Conservation (phyloP, 495 filamentous ascomycete genomes). For the Cladorrhinum samala region DNA sequence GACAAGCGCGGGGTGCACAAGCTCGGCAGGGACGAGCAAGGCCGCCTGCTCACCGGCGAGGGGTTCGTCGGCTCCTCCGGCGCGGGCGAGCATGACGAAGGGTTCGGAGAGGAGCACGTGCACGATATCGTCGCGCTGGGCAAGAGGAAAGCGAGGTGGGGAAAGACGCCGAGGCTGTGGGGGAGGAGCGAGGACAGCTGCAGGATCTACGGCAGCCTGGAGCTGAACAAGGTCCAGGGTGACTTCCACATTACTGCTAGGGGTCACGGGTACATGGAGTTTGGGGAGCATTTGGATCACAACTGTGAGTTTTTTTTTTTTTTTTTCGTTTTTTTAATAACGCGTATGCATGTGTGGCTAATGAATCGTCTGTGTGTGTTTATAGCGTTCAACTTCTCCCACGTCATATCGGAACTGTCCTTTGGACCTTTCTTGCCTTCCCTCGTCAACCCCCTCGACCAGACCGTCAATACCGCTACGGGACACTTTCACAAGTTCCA, state of each 20-base stretch:
- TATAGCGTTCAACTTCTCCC: constrained; percentile 93
- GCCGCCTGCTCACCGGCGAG: constrained; percentile 42
- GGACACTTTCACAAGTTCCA: constrained; percentile 91
- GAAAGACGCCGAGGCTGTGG: constrained; percentile 64
- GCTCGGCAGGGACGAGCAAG: constrained; percentile 47
- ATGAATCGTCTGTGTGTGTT: neutral
- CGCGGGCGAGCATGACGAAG: constrained; percentile 48
- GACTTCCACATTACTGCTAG: constrained; percentile 97
- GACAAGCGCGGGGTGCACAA: constrained; percentile 62
- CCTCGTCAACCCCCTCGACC: constrained; percentile 89
- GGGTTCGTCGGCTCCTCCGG: constrained; percentile 41
- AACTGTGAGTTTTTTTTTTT: constrained; percentile 44
- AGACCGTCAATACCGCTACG: constrained; percentile 67
- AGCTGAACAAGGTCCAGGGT: constrained; percentile 92
- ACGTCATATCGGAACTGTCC: constrained; percentile 93
- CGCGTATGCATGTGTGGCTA: neutral
- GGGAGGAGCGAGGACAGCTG: constrained; percentile 57
- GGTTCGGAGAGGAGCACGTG: constrained; percentile 62
- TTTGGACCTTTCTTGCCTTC: constrained; percentile 94
- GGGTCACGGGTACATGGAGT: constrained; percentile 86
- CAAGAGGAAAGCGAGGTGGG: constrained; percentile 53
- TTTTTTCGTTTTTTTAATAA: neutral
- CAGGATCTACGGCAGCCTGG: constrained; percentile 81
- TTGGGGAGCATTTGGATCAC: constrained; percentile 79
- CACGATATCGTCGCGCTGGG: constrained; percentile 64